These are phyloP conservation scores for Fraxinus albicans DNA, from an alignment of 305 asterid species.

Conservation along the genomic window DNA sequence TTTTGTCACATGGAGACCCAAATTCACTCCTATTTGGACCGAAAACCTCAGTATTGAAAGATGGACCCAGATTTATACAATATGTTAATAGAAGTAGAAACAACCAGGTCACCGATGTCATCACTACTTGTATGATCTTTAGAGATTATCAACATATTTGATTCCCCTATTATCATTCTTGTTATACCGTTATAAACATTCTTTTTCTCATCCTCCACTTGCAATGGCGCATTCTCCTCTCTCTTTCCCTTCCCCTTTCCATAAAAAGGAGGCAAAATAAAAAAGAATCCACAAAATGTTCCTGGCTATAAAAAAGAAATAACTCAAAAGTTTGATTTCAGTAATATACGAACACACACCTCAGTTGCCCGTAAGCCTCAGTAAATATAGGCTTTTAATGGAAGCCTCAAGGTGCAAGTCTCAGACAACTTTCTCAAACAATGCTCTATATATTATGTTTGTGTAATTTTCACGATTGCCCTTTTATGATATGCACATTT, in stretches of 20 bases:
- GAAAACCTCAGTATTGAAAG: not conserved
- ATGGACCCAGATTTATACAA: not conserved
- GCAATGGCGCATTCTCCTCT: not conserved
- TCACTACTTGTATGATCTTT: not conserved
- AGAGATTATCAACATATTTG: not conserved
- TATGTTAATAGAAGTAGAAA: not conserved
- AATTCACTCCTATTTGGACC: not conserved
- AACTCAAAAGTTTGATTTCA: not conserved
- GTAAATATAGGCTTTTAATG: not conserved
- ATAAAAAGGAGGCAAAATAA: not conserved
- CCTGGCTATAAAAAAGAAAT: not conserved
- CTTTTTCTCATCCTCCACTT: not conserved
- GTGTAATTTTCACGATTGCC: conserved; percentile 1
- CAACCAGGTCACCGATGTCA: not conserved
- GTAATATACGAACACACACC: not conserved
- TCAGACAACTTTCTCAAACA: not conserved
- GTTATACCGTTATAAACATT: not conserved
- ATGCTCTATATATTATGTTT: not conserved
- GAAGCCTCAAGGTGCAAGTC: not conserved
- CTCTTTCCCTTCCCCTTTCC: not conserved
- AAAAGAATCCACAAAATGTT: not conserved
- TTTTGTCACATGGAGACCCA: not conserved
- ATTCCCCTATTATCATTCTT: not conserved
- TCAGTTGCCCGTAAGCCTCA: not conserved
- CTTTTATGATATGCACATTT: not conserved